A percentile compares a stretch with the other conserved stretches of the same genome.
phyloP scores from a whole-genome alignment of 225 moss, liverwort and hornwort genomes.

The Straminergon stramineum region DNA sequence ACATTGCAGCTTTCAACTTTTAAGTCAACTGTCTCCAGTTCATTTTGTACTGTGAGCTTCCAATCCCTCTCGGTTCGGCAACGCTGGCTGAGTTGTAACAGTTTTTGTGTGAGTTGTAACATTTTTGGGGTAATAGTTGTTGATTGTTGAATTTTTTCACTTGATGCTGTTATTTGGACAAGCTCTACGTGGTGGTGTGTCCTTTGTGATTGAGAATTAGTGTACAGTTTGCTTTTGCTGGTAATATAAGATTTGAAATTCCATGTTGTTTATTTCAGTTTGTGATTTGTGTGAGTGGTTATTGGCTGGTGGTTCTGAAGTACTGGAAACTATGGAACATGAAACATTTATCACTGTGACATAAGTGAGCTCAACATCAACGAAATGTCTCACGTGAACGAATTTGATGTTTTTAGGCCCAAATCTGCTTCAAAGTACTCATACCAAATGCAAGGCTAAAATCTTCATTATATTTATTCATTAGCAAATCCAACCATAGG shows the following conservation, averaged over 20 bases:
- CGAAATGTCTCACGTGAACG: neutral
- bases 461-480: neutral
- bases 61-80: slow-evolving; percentile 19
- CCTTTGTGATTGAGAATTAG: neutral
- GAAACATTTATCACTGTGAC: neutral
- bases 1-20: slow-evolving; percentile 30
- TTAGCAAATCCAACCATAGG: no score
- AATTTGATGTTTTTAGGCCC: neutral
- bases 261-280: neutral
- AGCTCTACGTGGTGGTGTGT: neutral
- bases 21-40: slow-evolving; percentile 15
- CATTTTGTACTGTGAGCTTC: slow-evolving; percentile 18
- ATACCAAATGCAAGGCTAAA: neutral
- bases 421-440: neutral
- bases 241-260: neutral
- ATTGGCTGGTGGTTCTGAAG: neutral
- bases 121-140: slow-evolving; percentile 18
- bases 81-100: slow-evolving; percentile 34
- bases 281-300: neutral
- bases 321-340: neutral
- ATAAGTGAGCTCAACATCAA: neutral
- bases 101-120: slow-evolving; percentile 19
- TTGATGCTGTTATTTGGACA: neutral
- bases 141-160: neutral
- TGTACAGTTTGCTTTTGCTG: neutral